A percentile compares a stretch with the other conserved stretches of the same genome.
These are phyloP conservation scores for Irpex rosettiformis DNA, from an alignment of 1,284 basidiomycete genomes.

Conservation along the genomic window DNA sequence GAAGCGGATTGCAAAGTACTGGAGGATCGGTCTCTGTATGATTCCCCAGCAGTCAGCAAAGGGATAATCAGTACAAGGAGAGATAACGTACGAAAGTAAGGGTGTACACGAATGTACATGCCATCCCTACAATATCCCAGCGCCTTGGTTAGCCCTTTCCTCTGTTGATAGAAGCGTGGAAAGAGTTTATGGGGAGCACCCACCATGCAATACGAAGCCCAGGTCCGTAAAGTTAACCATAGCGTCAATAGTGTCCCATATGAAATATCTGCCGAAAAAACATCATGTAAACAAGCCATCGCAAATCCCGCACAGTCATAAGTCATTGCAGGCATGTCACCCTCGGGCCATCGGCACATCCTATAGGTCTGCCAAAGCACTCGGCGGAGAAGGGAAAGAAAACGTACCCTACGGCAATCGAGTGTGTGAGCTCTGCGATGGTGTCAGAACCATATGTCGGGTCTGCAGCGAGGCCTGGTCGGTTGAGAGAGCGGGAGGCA, in stretches of 20 bases:
- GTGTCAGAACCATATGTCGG: slow-evolving; percentile 58
- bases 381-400: slow-evolving; percentile 1
- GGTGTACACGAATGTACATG: slow-evolving; percentile 56
- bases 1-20: slow-evolving; percentile 69
- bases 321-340: not conserved
- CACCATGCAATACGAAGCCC: slow-evolving; percentile 68
- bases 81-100: slow-evolving; percentile 55
- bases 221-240: slow-evolving; percentile 50
- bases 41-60: slow-evolving; percentile 1
- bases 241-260: slow-evolving; percentile 62
- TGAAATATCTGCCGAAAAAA: slow-evolving; percentile 49
- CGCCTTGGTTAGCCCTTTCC: not conserved
- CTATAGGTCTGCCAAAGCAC: too few species aligned
- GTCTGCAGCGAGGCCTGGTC: slow-evolving; percentile 40
- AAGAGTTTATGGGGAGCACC: too few species aligned
- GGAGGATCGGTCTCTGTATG: slow-evolving; percentile 66
- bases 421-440: slow-evolving; percentile 42
- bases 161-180: too few species aligned
- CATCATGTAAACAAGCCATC: not conserved
- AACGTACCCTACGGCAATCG: slow-evolving; percentile 52
- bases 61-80: slow-evolving; percentile 8
- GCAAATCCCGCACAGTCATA: not conserved
- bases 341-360: not conserved
- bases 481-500: slow-evolving; percentile 37
- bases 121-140: slow-evolving; percentile 36